Evolutionary conservation across 306 rosid species (phyloP).

Genomic region (Hippophae gyantsensis): DNA sequence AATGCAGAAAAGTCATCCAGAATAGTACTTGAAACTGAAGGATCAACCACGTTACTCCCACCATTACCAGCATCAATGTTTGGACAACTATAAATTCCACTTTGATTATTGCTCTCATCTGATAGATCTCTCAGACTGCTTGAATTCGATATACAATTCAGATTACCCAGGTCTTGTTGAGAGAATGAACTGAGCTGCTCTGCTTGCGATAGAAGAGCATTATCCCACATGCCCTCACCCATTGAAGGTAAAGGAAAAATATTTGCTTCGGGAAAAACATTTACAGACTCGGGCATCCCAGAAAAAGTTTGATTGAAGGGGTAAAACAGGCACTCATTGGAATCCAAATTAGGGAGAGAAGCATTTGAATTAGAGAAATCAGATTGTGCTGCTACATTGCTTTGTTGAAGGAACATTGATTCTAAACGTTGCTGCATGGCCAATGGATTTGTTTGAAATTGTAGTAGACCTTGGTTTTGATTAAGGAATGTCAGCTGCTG

Average conservation of each 20-base stretch:
- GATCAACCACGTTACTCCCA: slow-evolving; percentile 49
- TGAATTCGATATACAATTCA: slow-evolving; percentile 38
- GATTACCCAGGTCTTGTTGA: slow-evolving; percentile 35
- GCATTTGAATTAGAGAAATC: slow-evolving; percentile 37
- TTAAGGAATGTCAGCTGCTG: slow-evolving; percentile 32
- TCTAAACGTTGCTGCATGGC: slow-evolving; percentile 45
- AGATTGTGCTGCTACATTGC: slow-evolving; percentile 38
- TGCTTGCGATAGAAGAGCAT: slow-evolving; percentile 35
- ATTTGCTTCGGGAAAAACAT: slow-evolving; percentile 36
- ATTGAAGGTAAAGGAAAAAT: slow-evolving; percentile 39
- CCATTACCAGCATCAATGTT: slow-evolving; percentile 47
- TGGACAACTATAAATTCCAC: slow-evolving; percentile 53
- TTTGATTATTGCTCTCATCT: slow-evolving; percentile 77
- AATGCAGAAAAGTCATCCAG: slow-evolving; percentile 56
- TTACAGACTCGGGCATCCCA: slow-evolving; percentile 20
- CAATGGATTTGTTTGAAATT: slow-evolving; percentile 44
- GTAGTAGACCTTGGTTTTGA: slow-evolving; percentile 40
- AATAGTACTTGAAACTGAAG: slow-evolving; percentile 60
- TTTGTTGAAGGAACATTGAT: slow-evolving; percentile 38
- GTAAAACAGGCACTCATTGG: slow-evolving; percentile 57
- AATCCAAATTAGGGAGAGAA: slow-evolving; percentile 47
- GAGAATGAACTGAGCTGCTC: slow-evolving; percentile 37
- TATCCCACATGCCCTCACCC: slow-evolving; percentile 70
- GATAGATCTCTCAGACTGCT: slow-evolving; percentile 55
- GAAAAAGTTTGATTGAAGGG: slow-evolving; percentile 35